Percentiles rank a stretch among this genome's conserved stretches.
These are phyloP conservation scores for Claviceps humidiphila DNA, from an alignment of 2,329 filamentous ascomycete species.

Conservation along the genomic window DNA sequence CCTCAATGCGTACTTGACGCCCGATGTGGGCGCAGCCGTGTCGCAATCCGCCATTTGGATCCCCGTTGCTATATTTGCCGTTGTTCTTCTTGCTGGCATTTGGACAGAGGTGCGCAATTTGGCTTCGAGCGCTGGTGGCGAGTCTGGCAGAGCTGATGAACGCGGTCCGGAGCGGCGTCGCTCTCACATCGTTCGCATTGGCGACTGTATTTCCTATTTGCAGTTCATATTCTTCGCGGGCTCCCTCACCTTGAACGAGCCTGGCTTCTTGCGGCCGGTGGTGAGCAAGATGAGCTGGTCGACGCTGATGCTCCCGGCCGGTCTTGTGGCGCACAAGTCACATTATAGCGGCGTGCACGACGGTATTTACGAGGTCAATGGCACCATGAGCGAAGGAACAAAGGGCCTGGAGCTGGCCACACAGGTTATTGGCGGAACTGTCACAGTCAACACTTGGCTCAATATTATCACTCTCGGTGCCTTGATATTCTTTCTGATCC, in stretches of 20 bases:
- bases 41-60: not conserved
- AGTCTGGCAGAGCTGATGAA: not conserved
- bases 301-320: conserved; percentile 42
- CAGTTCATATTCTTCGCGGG: conserved; percentile 63
- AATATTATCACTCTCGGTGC: conserved; percentile 54
- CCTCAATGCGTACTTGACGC: conserved; percentile 1
- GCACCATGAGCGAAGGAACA: conserved; percentile 38
- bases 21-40: not conserved
- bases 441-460: conserved; percentile 50
- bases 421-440: conserved; percentile 53
- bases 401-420: conserved; percentile 51
- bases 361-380: conserved; percentile 53
- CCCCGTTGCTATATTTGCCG: not conserved
- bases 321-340: conserved; percentile 12
- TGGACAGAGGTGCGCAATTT: not conserved
- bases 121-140: not conserved
- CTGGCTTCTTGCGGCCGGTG: conserved; percentile 60
- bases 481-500: conserved; percentile 42
- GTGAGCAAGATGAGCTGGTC: conserved; percentile 31
- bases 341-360: conserved; percentile 25
- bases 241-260: conserved; percentile 56
- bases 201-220: conserved; percentile 58
- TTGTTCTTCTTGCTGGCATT: not conserved
- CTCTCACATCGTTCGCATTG: conserved; percentile 8
- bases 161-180: not conserved